Evolutionary conservation across 2,329 filamentous ascomycete genomes (phyloP).

Genomic region (Paraconiothyrium brasiliense): DNA sequence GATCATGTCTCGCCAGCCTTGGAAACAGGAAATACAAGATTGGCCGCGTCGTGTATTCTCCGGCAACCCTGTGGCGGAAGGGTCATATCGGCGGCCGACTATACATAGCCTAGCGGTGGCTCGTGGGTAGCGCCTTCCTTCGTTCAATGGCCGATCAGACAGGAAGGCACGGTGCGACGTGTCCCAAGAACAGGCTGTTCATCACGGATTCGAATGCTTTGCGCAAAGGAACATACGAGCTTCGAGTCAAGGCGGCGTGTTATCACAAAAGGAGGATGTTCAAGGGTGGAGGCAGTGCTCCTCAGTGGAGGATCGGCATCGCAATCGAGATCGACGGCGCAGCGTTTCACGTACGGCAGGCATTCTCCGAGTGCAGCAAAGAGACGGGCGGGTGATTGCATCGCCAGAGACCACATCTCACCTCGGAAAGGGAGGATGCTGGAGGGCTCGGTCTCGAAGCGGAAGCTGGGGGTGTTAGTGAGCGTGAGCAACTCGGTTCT

Average conservation of each 20-base stretch:
- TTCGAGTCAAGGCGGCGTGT: background rate
- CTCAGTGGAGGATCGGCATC: slow-evolving; percentile 5
- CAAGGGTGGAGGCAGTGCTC: background rate
- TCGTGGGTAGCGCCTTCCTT: background rate
- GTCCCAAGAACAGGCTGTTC: too few relatives aligned
- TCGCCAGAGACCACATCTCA: background rate
- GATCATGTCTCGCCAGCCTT: background rate
- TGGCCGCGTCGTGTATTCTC: background rate
- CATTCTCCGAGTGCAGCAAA: background rate
- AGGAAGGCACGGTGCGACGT: background rate
- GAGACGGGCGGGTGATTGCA: background rate
- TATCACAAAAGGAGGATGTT: background rate
- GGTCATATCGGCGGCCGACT: slow-evolving; percentile 3
- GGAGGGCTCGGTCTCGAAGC: background rate
- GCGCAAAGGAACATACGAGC: background rate
- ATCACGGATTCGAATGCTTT: background rate
- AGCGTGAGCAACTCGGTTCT: background rate
- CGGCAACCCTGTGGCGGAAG: background rate
- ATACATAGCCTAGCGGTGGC: slow-evolving; percentile 5
- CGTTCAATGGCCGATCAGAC: background rate
- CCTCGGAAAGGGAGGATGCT: background rate
- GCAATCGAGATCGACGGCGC: background rate
- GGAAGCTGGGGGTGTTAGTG: background rate
- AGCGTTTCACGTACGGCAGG: slow-evolving; percentile 8
- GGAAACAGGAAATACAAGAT: slow-evolving; percentile 10